Base-by-base conservation (phyloP, 163 green algal genomes). In the Scenedesmus sp. region DNA sequence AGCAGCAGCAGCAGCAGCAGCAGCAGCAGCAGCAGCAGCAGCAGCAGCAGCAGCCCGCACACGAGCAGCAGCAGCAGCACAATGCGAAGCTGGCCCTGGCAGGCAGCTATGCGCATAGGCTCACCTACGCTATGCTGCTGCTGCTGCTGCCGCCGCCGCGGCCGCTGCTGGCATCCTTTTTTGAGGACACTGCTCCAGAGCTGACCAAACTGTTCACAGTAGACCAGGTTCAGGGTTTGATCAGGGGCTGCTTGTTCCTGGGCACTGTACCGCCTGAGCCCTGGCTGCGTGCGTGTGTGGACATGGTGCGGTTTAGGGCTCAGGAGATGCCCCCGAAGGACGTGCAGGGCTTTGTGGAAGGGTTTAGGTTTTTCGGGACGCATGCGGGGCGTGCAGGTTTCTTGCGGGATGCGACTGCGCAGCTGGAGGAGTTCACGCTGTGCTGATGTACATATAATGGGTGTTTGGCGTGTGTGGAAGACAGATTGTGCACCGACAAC, bases 391-490 rank as follows among this genome's bases (percentile, higher is more conserved):
- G 56, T 52, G 77, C 77, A 18, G 79, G 79, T 13, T 92, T 64
- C 13, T 18, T 92, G 77, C 84, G 77, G 23, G 88, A 92, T 82
- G 88, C 52, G 2, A 92, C 88, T 34, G 88, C 88, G 16, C 88
- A 88, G 52, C 23, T 92, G 18, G 88, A 87, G 64, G 88, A 92
- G 88, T 92, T 92, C 60, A 92, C 83, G 2, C 23, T 88, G 83
- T 88, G 83, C 83, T 88, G 57, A 88, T n/a, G 34, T 46, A 46
- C 34, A 46, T 46, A 46, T 46, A 46, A 46, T 34, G 20, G 3
- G 82, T 13, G 74, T 13, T 3, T 52, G 74, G 4, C 7, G 20
- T 26, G 70, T 34, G 34, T 46, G 34, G 34, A 46, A 46, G 34
- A 46, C 34, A 46, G 34, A 46, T 46, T 46, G 34, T 46, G 34